A percentile compares a stretch with the other conserved stretches of the same genome.
Evolutionary conservation across 148 eudicot genomes (phyloP).

Genomic region (Talinum fruticosum): DNA sequence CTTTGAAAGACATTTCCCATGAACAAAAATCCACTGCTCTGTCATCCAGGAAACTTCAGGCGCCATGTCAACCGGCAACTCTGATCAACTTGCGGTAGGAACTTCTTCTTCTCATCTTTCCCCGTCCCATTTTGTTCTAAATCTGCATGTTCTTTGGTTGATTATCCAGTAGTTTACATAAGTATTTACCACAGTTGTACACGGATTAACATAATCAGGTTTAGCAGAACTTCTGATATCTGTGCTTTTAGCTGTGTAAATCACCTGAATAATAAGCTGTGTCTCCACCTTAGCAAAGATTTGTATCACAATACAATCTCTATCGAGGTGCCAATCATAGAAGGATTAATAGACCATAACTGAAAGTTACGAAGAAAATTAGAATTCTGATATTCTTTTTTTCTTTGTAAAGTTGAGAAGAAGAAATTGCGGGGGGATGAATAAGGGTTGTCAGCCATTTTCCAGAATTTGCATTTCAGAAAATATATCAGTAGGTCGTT

Average conservation of each 20-base stretch:
- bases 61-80: slow-evolving; percentile 37
- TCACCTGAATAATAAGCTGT: not conserved
- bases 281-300: not conserved
- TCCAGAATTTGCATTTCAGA: not conserved
- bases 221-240: not conserved
- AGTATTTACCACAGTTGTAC: not conserved
- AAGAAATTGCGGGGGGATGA: not conserved
- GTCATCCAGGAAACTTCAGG: too few relatives aligned
- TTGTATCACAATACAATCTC: not conserved
- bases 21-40: not conserved
- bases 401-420: not conserved
- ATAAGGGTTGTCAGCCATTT: not conserved
- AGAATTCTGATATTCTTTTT: not conserved
- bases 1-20: not conserved
- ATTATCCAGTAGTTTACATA: not conserved
- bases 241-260: not conserved
- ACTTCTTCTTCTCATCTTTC: not conserved
- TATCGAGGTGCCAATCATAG: not conserved
- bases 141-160: not conserved
- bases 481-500: not conserved
- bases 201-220: not conserved
- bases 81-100: slow-evolving; percentile 37
- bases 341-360: not conserved
- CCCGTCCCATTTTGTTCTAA: not conserved
- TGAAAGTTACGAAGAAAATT: not conserved